A percentile compares a stretch with the other conserved stretches of the same genome.
Evolutionary conservation across 768 basidiomycete species (phyloP).

Genomic region (Russula virescens): DNA sequence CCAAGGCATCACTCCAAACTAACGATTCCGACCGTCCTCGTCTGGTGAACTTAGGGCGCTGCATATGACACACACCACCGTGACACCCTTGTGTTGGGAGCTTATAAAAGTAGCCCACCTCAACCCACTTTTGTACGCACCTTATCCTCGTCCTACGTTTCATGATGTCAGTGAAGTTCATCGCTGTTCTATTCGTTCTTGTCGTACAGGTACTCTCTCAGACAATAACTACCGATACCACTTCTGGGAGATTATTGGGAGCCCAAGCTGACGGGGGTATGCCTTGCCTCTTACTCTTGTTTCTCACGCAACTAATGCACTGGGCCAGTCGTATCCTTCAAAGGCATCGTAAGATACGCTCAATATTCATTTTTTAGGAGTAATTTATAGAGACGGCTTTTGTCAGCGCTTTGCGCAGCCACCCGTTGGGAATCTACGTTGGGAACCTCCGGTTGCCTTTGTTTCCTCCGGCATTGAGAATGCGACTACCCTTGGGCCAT

Average conservation of each 20-base stretch:
- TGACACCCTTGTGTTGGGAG: background rate
- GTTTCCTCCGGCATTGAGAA: constrained; percentile 3
- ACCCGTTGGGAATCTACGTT: constrained; percentile 8
- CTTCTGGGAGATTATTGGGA: constrained; percentile 5
- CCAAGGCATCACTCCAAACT: too few species aligned
- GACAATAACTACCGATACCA: background rate
- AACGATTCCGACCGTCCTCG: background rate
- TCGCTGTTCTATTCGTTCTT: background rate
- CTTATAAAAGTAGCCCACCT: background rate
- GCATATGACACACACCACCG: too few species aligned
- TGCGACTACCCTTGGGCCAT: constrained; percentile 11
- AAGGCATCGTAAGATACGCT: constrained; percentile 9
- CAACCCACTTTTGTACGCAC: too few species aligned
- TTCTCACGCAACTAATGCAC: background rate
- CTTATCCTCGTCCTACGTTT: background rate
- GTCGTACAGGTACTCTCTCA: background rate
- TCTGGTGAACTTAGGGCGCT: background rate
- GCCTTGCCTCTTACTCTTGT: background rate
- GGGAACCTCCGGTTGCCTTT: constrained; percentile 10
- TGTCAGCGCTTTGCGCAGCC: constrained; percentile 14
- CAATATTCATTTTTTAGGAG: background rate
- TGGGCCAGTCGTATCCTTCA: constrained; percentile 12
- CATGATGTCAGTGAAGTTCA: background rate
- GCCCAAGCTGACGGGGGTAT: constrained; percentile 7
- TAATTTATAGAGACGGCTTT: background rate